phyloP scores from a whole-genome alignment of 352 stramenopile species.

The Phytophthora pinifolia region DNA sequence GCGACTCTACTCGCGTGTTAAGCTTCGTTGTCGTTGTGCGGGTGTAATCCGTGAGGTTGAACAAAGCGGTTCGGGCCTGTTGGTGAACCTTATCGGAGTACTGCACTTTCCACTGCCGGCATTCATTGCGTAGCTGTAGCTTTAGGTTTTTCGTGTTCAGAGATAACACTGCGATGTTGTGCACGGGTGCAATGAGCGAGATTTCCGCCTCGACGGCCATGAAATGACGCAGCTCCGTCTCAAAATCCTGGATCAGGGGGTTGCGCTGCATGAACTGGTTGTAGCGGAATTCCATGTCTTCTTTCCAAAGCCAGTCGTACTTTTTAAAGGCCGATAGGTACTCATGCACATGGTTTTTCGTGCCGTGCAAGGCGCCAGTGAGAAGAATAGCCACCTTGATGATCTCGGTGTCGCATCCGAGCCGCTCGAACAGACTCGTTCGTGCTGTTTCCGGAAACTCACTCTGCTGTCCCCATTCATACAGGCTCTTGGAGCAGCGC shows the following conservation, averaged over 20 bases:
- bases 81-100: conserved; percentile 86
- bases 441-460: conserved; percentile 48
- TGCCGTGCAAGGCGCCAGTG: conserved; percentile 80
- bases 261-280: conserved; percentile 86
- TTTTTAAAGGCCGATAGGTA: conserved; percentile 86
- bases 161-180: conserved; percentile 86
- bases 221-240: conserved; percentile 78
- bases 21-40: conserved; percentile 75
- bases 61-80: conserved; percentile 61
- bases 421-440: conserved; percentile 76
- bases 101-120: conserved; percentile 84
- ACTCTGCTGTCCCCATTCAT: conserved; percentile 78
- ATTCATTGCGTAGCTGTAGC: conserved; percentile 82
- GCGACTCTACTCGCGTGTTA: conserved; percentile 57
- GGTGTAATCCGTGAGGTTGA: conserved; percentile 80
- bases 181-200: conserved; percentile 69
- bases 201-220: conserved; percentile 83
- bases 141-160: conserved; percentile 90
- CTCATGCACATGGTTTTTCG: conserved; percentile 84
- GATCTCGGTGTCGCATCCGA: conserved; percentile 87
- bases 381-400: conserved; percentile 88
- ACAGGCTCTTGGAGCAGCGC: conserved; percentile 79
- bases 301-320: conserved; percentile 91
- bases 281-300: conserved; percentile 87
- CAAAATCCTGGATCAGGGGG: conserved; percentile 82